These are phyloP conservation scores for Saccharomycopsis crataegensis DNA, from an alignment of 1,139 yeast genomes.

Conservation along the genomic window DNA sequence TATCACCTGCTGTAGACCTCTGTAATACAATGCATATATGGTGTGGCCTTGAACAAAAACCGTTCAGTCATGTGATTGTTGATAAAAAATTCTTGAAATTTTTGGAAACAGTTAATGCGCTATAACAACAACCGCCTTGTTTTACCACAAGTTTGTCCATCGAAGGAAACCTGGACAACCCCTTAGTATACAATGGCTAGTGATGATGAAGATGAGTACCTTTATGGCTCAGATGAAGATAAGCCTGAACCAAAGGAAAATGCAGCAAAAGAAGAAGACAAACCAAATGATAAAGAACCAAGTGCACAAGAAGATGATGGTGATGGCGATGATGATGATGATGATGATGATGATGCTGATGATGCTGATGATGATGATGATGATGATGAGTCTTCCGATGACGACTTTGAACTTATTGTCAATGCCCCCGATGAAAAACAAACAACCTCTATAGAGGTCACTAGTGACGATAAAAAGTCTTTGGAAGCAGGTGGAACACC, in stretches of 20 bases:
- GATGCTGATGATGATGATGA: slow-evolving; percentile 30
- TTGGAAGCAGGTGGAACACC: neutral
- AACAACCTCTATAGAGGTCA: slow-evolving; percentile 7
- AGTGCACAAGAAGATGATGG: slow-evolving; percentile 24
- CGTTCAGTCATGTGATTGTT: too few species aligned
- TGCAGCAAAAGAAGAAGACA: slow-evolving; percentile 8
- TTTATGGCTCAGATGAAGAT: slow-evolving; percentile 71
- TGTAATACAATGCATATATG: too few species aligned
- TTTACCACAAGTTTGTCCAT: too few species aligned
- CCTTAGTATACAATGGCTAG: neutral
- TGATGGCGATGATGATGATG: slow-evolving; percentile 28
- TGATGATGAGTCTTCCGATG: slow-evolving; percentile 32
- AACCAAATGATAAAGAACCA: slow-evolving; percentile 21
- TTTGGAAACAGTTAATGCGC: too few species aligned
- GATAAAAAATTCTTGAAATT: too few species aligned
- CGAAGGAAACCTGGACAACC: too few species aligned
- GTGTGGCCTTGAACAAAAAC: too few species aligned
- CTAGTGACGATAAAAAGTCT: neutral
- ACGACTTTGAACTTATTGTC: slow-evolving; percentile 47
- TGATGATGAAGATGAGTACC: slow-evolving; percentile 79
- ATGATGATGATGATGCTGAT: slow-evolving; percentile 27
- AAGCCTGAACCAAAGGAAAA: slow-evolving; percentile 24
- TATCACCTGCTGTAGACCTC: too few species aligned
- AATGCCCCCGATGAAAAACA: slow-evolving; percentile 37
- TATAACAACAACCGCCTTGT: too few species aligned